These are phyloP conservation scores for Arabidopsis suecica DNA, from an alignment of 345 rosid species.

Conservation along the genomic window DNA sequence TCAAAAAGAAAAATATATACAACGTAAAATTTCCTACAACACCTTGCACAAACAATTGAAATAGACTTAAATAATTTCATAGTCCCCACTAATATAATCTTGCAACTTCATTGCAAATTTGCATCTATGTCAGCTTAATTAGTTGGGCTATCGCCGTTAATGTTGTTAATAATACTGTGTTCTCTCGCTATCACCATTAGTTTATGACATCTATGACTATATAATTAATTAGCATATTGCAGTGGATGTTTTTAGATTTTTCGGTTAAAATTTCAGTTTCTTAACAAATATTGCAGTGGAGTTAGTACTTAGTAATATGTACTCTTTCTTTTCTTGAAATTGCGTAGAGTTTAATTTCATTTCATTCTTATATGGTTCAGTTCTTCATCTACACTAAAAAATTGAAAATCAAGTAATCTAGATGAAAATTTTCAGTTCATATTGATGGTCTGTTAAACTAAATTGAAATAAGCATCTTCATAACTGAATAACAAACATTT, in stretches of 20 bases:
- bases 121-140: not conserved
- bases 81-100: too few relatives aligned
- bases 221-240: not conserved
- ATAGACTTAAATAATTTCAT: too few relatives aligned
- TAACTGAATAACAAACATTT: constrained; percentile 33
- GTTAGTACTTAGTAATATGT: not conserved
- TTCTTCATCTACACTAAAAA: not conserved
- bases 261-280: not conserved
- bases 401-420: not conserved
- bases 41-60: not conserved
- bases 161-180: not conserved
- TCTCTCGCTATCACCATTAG: not conserved
- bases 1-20: not conserved
- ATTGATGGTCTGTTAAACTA: not conserved
- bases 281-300: not conserved
- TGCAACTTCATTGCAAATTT: too few relatives aligned
- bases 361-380: not conserved
- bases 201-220: not conserved
- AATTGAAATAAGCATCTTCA: constrained; percentile 5
- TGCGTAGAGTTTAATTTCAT: not conserved
- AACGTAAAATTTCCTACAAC: not conserved
- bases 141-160: constrained; percentile 11
- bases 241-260: not conserved
- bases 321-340: not conserved
- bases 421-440: not conserved